These are phyloP conservation scores for Ciborinia camelliae DNA, from an alignment of 2,329 filamentous ascomycete genomes.

Conservation along the genomic window DNA sequence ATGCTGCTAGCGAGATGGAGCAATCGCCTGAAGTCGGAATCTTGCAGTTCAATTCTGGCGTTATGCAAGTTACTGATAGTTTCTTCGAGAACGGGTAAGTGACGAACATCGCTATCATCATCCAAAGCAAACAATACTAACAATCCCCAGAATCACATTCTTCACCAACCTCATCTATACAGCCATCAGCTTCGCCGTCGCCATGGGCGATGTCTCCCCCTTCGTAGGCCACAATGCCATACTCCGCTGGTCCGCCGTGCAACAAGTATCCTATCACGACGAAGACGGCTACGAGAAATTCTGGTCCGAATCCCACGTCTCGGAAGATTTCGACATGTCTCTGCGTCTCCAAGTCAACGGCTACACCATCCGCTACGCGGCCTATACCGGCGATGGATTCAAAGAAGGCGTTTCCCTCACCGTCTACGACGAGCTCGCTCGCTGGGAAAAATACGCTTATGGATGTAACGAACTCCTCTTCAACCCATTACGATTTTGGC, in stretches of 20 bases:
- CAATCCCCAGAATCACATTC: slow-evolving; percentile 52
- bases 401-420: slow-evolving; percentile 81
- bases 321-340: slow-evolving; percentile 80
- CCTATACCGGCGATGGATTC: slow-evolving; percentile 73
- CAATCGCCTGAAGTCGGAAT: slow-evolving; percentile 75
- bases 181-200: slow-evolving; percentile 73
- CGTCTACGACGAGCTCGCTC: slow-evolving; percentile 78
- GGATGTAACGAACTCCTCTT: slow-evolving; percentile 81
- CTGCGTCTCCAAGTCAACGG: slow-evolving; percentile 69
- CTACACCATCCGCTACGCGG: slow-evolving; percentile 69
- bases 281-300: slow-evolving; percentile 73
- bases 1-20: slow-evolving; percentile 79
- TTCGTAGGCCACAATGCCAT: slow-evolving; percentile 81
- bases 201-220: slow-evolving; percentile 72
- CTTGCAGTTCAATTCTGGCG: slow-evolving; percentile 72
- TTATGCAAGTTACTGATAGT: slow-evolving; percentile 74
- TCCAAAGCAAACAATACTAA: not conserved
- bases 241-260: slow-evolving; percentile 71
- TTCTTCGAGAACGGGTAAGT: slow-evolving; percentile 62
- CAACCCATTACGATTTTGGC: slow-evolving; percentile 71
- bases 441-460: slow-evolving; percentile 86
- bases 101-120: not conserved
- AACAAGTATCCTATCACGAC: slow-evolving; percentile 68
- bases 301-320: slow-evolving; percentile 78
- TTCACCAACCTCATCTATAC: slow-evolving; percentile 74